These are phyloP conservation scores for Wickerhamiella australiensis DNA, from an alignment of 805 yeast genomes.

Conservation along the genomic window DNA sequence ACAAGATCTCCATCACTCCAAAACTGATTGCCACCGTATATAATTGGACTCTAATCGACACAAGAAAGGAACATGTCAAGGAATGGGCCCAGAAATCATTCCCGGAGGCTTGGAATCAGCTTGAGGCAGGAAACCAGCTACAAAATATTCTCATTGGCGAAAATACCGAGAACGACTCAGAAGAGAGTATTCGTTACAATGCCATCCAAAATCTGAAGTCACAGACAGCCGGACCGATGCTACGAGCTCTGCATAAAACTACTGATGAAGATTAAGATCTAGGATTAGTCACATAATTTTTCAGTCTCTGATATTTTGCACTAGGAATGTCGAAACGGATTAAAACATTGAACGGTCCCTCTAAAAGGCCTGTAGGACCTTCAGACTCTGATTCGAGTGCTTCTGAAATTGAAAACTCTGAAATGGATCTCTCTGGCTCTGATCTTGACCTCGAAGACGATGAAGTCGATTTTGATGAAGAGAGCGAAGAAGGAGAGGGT, in stretches of 20 bases:
- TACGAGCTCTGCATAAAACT: conserved; percentile 7
- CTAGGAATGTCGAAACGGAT: conserved; percentile 5
- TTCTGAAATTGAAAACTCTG: not conserved
- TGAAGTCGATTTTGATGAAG: conserved; percentile 18
- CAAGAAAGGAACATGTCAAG: conserved; percentile 29
- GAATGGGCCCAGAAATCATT: conserved; percentile 33
- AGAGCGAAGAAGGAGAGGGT: conserved; percentile 19
- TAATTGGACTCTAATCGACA: conserved; percentile 34
- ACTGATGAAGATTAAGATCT: conserved; percentile 8
- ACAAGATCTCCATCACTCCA: conserved; percentile 21
- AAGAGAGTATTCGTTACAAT: conserved; percentile 19
- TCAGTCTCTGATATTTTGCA: not conserved
- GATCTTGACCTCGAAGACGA: conserved; percentile 1
- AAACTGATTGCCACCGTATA: conserved; percentile 28
- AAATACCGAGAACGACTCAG: conserved; percentile 24
- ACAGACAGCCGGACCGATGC: conserved; percentile 10
- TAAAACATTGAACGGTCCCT: conserved; percentile 4
- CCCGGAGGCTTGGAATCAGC: conserved; percentile 31
- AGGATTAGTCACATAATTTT: conserved; percentile 8
- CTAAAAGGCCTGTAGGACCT: conserved; percentile 7
- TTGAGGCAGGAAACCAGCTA: conserved; percentile 28
- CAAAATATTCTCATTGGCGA: conserved; percentile 22
- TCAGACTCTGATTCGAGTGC: conserved; percentile 6
- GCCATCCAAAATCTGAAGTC: conserved; percentile 21
- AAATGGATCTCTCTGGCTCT: not conserved